phyloP scores from a whole-genome alignment of 768 basidiomycete genomes.

The Kwoniella europaea region DNA sequence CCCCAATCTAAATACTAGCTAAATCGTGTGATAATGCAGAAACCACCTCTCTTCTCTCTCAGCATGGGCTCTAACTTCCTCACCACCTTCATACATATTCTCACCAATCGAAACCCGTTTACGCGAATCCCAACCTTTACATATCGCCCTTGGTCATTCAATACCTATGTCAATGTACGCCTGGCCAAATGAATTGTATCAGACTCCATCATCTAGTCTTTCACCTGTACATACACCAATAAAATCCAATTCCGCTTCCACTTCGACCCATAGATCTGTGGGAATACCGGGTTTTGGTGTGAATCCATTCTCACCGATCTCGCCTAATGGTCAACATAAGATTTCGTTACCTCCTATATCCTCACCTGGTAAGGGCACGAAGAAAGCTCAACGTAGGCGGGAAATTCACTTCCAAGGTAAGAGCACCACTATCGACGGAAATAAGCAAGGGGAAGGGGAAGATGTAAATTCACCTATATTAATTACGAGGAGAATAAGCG shows the following conservation, averaged over 20 bases:
- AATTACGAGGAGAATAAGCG: constrained; percentile 11
- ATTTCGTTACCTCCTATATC: background rate
- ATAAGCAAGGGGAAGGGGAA: background rate
- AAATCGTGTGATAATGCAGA: constrained; percentile 17
- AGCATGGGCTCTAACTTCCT: constrained; percentile 43
- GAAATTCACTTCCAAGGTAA: background rate
- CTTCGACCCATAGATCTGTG: background rate
- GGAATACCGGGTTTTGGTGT: background rate
- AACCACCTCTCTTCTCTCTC: constrained; percentile 51
- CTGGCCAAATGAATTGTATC: constrained; percentile 26
- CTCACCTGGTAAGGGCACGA: background rate
- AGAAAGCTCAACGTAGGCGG: background rate
- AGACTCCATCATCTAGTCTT: background rate
- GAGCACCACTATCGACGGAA: background rate
- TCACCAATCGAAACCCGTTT: constrained; percentile 53
- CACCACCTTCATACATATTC: constrained; percentile 48
- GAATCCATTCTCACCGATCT: background rate
- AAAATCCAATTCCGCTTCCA: background rate
- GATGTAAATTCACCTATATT: constrained; percentile 9
- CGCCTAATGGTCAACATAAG: background rate
- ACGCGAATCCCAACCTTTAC: constrained; percentile 38
- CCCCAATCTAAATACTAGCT: too few relatives aligned
- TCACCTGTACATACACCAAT: background rate
- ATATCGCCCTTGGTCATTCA: constrained; percentile 45
- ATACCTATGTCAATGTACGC: constrained; percentile 57